Evolutionary conservation across 805 yeast species (phyloP).

Genomic region (Cyberlindnera bimundalis): DNA sequence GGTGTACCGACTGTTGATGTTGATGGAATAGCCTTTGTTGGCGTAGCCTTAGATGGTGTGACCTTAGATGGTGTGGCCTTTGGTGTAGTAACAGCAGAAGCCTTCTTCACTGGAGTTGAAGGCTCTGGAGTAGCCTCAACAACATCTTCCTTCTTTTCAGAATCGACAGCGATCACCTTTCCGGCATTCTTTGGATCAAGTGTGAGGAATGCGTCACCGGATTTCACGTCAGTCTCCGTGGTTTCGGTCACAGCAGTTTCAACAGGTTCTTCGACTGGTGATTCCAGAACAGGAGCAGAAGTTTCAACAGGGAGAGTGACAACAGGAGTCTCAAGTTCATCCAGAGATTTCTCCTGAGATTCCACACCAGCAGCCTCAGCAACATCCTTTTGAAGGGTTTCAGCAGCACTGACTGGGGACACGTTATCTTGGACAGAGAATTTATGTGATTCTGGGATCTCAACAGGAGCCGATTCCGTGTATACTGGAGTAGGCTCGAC

Average conservation of each 20-base stretch:
- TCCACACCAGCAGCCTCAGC: conserved; percentile 2
- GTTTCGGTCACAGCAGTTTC: not conserved
- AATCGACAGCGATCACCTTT: conserved; percentile 4
- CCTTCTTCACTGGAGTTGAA: conserved; percentile 6
- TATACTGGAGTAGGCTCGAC: conserved; percentile 1
- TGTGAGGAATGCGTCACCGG: conserved; percentile 12
- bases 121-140: conserved; percentile 7
- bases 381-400: too few relatives aligned
- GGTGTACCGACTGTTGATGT: not conserved
- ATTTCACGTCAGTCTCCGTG: not conserved
- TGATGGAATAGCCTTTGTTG: too few relatives aligned
- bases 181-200: conserved; percentile 24
- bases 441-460: conserved; percentile 22
- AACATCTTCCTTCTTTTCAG: not conserved
- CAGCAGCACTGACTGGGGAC: conserved; percentile 5
- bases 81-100: conserved; percentile 7
- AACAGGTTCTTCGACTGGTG: not conserved
- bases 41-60: conserved; percentile 1
- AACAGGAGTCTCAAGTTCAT: not conserved
- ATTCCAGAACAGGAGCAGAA: conserved; percentile 5
- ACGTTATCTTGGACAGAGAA: conserved; percentile 16
- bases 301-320: conserved; percentile 4
- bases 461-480: conserved; percentile 18
- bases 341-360: not conserved
- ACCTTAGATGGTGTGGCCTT: conserved; percentile 7